Evolutionary conservation across 148 eudicot species (phyloP).

Genomic region (Cornus controversa): DNA sequence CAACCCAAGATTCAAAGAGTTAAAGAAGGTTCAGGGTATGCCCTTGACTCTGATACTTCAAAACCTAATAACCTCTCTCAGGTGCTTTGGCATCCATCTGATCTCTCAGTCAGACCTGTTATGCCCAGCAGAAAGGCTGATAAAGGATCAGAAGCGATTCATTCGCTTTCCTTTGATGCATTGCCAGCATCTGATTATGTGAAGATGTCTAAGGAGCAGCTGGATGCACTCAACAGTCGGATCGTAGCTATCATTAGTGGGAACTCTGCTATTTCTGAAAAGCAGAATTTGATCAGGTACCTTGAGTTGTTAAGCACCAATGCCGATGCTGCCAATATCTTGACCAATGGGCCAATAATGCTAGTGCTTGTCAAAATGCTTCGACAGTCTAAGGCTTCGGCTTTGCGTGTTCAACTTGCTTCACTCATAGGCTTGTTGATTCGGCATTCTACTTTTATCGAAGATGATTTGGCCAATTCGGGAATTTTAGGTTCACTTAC

Average conservation of each 20-base stretch:
- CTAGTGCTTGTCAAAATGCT: slow-evolving; percentile 77
- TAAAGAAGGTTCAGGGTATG: slow-evolving; percentile 49
- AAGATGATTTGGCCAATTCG: slow-evolving; percentile 80
- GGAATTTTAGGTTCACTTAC: slow-evolving; percentile 77
- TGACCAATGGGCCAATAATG: slow-evolving; percentile 89
- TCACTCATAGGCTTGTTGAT: slow-evolving; percentile 84
- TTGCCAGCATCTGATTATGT: slow-evolving; percentile 63
- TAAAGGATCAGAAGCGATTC: slow-evolving; percentile 54
- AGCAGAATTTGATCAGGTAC: slow-evolving; percentile 81
- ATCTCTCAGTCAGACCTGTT: slow-evolving; percentile 95
- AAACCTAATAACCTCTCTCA: slow-evolving; percentile 60
- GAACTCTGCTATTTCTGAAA: slow-evolving; percentile 58
- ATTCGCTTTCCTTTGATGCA: slow-evolving; percentile 71
- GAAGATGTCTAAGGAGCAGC: slow-evolving; percentile 72
- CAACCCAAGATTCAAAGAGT: slow-evolving; percentile 54
- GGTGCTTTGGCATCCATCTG: slow-evolving; percentile 97
- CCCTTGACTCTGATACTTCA: slow-evolving; percentile 50
- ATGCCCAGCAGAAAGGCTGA: slow-evolving; percentile 92
- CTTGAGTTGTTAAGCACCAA: slow-evolving; percentile 81
- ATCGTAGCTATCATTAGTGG: slow-evolving; percentile 55
- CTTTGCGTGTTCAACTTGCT: slow-evolving; percentile 83
- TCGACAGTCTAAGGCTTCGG: slow-evolving; percentile 81
- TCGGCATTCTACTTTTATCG: slow-evolving; percentile 80
- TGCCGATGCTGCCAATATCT: slow-evolving; percentile 80
- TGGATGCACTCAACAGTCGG: slow-evolving; percentile 53